Base-by-base conservation (phyloP, 257 asterid genomes). In the Nyctanthes arbortristis region DNA sequence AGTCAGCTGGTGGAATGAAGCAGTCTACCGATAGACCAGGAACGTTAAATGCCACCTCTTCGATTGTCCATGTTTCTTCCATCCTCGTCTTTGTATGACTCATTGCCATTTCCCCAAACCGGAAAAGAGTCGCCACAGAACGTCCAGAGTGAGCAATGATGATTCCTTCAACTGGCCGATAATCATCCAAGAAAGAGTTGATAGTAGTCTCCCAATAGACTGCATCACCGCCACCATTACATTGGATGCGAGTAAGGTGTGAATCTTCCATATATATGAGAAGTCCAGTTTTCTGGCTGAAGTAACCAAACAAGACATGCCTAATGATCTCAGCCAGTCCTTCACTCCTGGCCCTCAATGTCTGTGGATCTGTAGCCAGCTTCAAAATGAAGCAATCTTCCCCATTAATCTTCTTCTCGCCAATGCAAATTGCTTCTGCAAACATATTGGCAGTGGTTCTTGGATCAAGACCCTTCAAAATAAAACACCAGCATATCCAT, bases 21-120 rank as follows among this genome's bases (percentile, higher is more conserved):
- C 74, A 69, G 45, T 69, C 74, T 16, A 69, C 4, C 7, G 74
- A 69, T 29, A 69, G 27, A 20, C 74, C 74, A 4, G 67, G 74
- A 22, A 69, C 58, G 30, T 69, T 69, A 33, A 69, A 69, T 6
- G 67, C 74, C 0, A 69, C 74, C 60, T 69, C 74, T 40, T 69
- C 74, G 9, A 69, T 69, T 30, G 74, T 59, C 74, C 74, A 69
- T 35, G 33, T 49, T 69, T 69, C 74, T 69, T 59, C 74, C 74
- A 69, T 59, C 58, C 74, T 69, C 3, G 74, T 59, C 14, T 60
- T 69, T 0, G 74, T 59, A 20, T 69, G 74, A 47, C 74, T 59
- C 74, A 69, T 58, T 20, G 74, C 67, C 39, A 32, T 59, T 20
- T 69, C 74, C 2, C 74, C 74, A 40, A 69, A 69, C 10, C 61